phyloP scores from a whole-genome alignment of 2,329 filamentous ascomycete genomes.

The Teratosphaeria pseudoeucalypti region DNA sequence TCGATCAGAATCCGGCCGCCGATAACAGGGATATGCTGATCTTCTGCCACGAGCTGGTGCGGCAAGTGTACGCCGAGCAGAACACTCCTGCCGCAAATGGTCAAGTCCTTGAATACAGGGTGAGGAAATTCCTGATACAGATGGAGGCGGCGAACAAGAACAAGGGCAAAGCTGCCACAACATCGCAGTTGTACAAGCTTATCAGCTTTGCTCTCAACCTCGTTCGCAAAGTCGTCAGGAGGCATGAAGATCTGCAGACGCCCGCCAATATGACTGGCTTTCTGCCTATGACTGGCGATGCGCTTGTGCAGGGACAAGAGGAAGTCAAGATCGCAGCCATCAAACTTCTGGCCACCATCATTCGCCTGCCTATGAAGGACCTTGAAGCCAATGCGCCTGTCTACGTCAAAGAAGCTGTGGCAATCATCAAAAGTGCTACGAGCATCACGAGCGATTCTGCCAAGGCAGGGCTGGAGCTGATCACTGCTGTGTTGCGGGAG shows the following conservation, averaged over 20 bases:
- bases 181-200: slow-evolving; percentile 77
- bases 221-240: slow-evolving; percentile 73
- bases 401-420: slow-evolving; percentile 76
- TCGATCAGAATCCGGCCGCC: slow-evolving; percentile 70
- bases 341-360: slow-evolving; percentile 71
- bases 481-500: slow-evolving; percentile 76
- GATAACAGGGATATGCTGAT: slow-evolving; percentile 74
- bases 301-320: slow-evolving; percentile 72
- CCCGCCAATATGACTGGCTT: slow-evolving; percentile 74
- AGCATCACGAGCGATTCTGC: slow-evolving; percentile 74
- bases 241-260: slow-evolving; percentile 71
- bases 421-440: slow-evolving; percentile 63
- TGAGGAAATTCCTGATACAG: slow-evolving; percentile 69
- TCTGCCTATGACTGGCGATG: slow-evolving; percentile 78
- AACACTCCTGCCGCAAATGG: slow-evolving; percentile 27
- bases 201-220: slow-evolving; percentile 81
- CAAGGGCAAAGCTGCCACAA: slow-evolving; percentile 54
- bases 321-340: slow-evolving; percentile 86
- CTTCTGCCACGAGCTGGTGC: slow-evolving; percentile 90
- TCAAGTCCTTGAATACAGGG: slow-evolving; percentile 40
- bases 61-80: slow-evolving; percentile 56
- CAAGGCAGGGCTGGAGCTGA: slow-evolving; percentile 79
- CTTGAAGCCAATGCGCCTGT: slow-evolving; percentile 63
- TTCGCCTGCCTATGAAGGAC: slow-evolving; percentile 67
- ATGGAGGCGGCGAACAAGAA: slow-evolving; percentile 64